These are phyloP conservation scores for Boletus tomentosulus DNA, from an alignment of 768 basidiomycete genomes.

Conservation along the genomic window DNA sequence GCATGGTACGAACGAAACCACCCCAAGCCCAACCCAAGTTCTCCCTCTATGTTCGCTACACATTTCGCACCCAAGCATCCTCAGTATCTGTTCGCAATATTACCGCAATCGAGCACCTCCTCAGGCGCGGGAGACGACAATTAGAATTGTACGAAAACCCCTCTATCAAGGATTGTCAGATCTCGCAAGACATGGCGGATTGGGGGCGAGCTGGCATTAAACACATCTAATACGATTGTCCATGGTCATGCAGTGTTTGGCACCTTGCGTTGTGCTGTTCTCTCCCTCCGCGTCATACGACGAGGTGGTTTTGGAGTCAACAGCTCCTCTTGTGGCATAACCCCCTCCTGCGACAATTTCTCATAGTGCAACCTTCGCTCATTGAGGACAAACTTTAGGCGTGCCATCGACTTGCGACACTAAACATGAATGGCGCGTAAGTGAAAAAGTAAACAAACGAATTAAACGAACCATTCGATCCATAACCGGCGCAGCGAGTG, in stretches of 20 bases:
- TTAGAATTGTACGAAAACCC: conserved; percentile 65
- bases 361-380: conserved; percentile 86
- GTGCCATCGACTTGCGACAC: conserved; percentile 95
- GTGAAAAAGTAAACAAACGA: not conserved
- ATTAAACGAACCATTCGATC: conserved; percentile 40
- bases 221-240: conserved; percentile 9
- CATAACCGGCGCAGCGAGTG: conserved; percentile 27
- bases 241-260: conserved; percentile 3
- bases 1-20: conserved; percentile 71
- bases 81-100: conserved; percentile 63
- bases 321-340: conserved; percentile 16
- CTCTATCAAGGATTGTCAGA: conserved; percentile 69
- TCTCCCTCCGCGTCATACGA: conserved; percentile 21
- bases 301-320: conserved; percentile 7
- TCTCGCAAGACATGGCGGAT: conserved; percentile 63
- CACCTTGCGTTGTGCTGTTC: conserved; percentile 16
- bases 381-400: conserved; percentile 88
- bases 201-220: conserved; percentile 46
- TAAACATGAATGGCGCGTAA: conserved; percentile 29
- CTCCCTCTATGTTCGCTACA: conserved; percentile 61
- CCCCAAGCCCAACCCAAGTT: conserved; percentile 57
- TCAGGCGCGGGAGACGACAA: conserved; percentile 66
- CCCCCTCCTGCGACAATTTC: conserved; percentile 21
- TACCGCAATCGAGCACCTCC: conserved; percentile 66
- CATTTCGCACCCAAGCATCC: conserved; percentile 61